Evolutionary conservation across 495 filamentous ascomycete genomes (phyloP), one percentile per base, ranked within the genome.

Genomic region (Daldinia childiae): DNA sequence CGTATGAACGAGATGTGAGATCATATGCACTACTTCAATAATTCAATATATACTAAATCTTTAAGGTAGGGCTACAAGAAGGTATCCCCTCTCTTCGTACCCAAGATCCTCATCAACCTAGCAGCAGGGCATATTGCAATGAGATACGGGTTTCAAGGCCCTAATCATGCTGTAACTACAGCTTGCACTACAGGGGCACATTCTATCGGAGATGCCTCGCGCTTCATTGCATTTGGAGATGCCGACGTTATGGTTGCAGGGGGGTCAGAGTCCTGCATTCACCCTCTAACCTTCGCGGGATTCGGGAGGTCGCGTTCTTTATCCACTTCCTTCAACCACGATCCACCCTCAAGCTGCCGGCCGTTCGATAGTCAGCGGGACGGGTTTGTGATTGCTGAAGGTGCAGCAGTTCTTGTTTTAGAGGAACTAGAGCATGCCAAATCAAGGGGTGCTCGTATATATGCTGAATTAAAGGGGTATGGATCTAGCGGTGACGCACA

Each of bases 111-210:
- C 54, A 97, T 97, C 79, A 98, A 98, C 76, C 85, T 98, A 29
- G 95, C 91, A 1, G 95, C 95, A 14, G 95, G 95, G 0, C 94
- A 99, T 79, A 90, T 98, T 58, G 92, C 94, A 29, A 97, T 98
- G 89, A 92, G 89, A 74, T 89, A 94, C 82, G 91, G 92, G n/a
- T 89, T 99, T 30, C 79, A 93, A 79, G 95, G 95, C 2, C 95
- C 95, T 3, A 97, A 95, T 70, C 94, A 97, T 80, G 86, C 95
- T 14, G 92, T 88, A 54, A 97, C 94, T 4, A 98, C 95, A 24
- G 95, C 95, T 54, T 99, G 95, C 72, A 97, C 95, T 0, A 98
- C 95, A 0, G 94, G 95, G 3, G 93, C 94, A 7, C 95, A 99
- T 82, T 91, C 94, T 6, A 90, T 99, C 64, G 94, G 94, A 30